These are phyloP conservation scores for Fusarium buharicum DNA, from an alignment of 2,329 filamentous ascomycete genomes.

Conservation along the genomic window DNA sequence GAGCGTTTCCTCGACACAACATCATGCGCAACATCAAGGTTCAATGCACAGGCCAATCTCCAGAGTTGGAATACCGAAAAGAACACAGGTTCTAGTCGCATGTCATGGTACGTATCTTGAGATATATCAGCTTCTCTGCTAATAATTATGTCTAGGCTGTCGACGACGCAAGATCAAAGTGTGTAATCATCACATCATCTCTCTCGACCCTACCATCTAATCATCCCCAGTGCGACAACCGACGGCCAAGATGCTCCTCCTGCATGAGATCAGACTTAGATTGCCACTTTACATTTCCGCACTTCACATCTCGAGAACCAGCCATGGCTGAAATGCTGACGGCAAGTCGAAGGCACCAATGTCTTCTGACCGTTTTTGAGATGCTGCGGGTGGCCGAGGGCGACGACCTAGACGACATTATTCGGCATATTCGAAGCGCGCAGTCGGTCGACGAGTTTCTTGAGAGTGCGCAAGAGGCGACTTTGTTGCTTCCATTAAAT, in stretches of 20 bases:
- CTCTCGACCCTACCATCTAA: not conserved
- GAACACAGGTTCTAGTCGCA: not conserved
- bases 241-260: constrained; percentile 3
- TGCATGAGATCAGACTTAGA: not conserved
- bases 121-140: not conserved
- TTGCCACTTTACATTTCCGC: not conserved
- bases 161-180: constrained; percentile 11
- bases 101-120: not conserved
- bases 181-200: not conserved
- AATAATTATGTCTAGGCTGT: not conserved
- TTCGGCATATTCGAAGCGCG: not conserved
- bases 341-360: not conserved
- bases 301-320: not conserved
- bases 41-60: fast-evolving
- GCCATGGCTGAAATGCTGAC: not conserved
- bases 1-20: too few relatives aligned
- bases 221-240: not conserved
- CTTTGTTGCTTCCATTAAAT: not conserved
- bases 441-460: constrained; percentile 1
- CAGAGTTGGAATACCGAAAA: too few relatives aligned
- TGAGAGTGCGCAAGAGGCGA: not conserved
- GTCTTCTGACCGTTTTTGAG: not conserved
- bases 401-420: not conserved
- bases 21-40: not conserved
- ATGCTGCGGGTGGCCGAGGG: not conserved